Base-by-base conservation (phyloP, 2,329 filamentous ascomycete genomes). In the Cytospora leucostoma region DNA sequence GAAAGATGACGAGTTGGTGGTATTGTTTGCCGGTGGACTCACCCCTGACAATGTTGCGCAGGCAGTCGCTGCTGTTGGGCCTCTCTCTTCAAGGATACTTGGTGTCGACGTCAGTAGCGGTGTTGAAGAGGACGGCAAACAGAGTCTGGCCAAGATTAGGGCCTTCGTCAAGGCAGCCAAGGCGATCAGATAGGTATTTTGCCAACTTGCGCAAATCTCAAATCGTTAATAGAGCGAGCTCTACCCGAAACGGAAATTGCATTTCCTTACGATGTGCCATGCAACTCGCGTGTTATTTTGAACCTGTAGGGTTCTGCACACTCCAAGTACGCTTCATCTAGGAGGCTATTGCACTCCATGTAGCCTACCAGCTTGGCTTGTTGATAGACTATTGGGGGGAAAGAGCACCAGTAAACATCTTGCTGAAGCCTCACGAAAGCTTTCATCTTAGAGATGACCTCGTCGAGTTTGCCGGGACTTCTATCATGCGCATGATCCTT, bases 51-150 rank as follows among this genome's bases (percentile, higher is more conserved):
- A 97, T 71, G 90, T 99, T 6, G 79, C 79, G 1, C 80, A 85
- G 6, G 83, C 85, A 8, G 78, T 99, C 19, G 78, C 80, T 27
- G 82, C 83, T 15, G 78, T 94, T 17, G 89, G 87, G 0, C 79
- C 83, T 7, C 74, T 85, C 11, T 80, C 80, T 33, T 80, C 80
- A 11, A 85, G 88, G 65, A 85, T 97, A 13, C 79, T 93, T 38
- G 93, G 89, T 2, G 90, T 99, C 4, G 95, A 99, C 79, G 92
- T 97, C 21, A 97, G 93, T 75, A 97, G 92, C 71, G 96, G 96
- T 0, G 93, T 99, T 2, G 95, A 98, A 77, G 88, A 87, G 40
- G 84, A 89, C 69, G 94, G 93, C 2, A 80, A 86, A 72, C 95
- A 99, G 76, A 90, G 88, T 75, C 71, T 94, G 63, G 84, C 86